These are phyloP conservation scores for Fusarium phyllophilum DNA, from an alignment of 2,329 filamentous ascomycete species.

Conservation along the genomic window DNA sequence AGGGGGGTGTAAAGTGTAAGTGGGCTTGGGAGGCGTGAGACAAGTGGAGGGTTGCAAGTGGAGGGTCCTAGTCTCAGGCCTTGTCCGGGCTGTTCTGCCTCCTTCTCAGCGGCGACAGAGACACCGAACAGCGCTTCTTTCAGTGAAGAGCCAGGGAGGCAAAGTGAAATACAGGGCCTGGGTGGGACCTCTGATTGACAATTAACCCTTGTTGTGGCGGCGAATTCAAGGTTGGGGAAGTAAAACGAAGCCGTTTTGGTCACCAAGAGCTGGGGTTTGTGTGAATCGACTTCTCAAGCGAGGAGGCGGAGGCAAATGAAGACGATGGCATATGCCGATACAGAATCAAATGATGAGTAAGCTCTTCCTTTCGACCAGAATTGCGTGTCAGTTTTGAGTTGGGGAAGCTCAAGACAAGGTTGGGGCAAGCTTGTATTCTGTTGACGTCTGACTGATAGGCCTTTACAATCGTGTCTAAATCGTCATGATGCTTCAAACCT, in stretches of 20 bases:
- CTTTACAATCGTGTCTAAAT: not conserved
- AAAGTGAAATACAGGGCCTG: slow-evolving; percentile 10
- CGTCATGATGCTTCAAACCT: slow-evolving; percentile 7
- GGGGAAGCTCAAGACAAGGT: slow-evolving; percentile 14
- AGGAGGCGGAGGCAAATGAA: slow-evolving; percentile 15
- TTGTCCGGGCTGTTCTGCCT: not conserved
- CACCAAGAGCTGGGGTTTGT: slow-evolving; percentile 14
- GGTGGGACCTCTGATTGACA: slow-evolving; percentile 12
- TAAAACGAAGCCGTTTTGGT: slow-evolving; percentile 12
- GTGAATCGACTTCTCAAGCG: slow-evolving; percentile 10
- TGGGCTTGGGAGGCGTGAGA: slow-evolving; percentile 35
- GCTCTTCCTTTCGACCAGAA: not conserved
- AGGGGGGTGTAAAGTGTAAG: slow-evolving; percentile 19
- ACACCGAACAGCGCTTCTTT: slow-evolving; percentile 13
- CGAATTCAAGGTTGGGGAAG: slow-evolving; percentile 29
- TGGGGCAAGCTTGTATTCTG: slow-evolving; percentile 34
- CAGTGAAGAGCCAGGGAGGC: slow-evolving; percentile 15
- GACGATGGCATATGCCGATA: not conserved
- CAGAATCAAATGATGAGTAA: slow-evolving; percentile 8
- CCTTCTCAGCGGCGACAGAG: slow-evolving; percentile 10
- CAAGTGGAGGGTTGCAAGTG: slow-evolving; percentile 40
- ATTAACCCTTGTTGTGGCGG: slow-evolving; percentile 27
- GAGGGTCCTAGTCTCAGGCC: slow-evolving; percentile 6
- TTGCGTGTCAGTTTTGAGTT: slow-evolving; percentile 10
- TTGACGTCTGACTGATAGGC: slow-evolving; percentile 27